Evolutionary conservation across 2,329 filamentous ascomycete genomes (phyloP), one percentile per base, ranked within the genome.

Genomic region (Aspergillus unguis): DNA sequence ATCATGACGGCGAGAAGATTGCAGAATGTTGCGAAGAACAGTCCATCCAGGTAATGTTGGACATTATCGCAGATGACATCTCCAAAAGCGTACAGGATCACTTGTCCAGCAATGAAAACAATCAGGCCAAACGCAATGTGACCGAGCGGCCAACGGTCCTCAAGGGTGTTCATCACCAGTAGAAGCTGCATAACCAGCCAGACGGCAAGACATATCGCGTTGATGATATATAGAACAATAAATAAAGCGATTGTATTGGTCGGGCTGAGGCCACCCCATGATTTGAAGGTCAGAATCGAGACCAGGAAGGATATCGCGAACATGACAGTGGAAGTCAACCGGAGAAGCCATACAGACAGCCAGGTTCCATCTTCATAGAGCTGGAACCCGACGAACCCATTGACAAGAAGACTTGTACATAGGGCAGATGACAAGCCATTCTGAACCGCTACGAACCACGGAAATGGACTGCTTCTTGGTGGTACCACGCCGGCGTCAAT

Each of bases 1-100:
- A 97, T 99, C 94, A 99, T 99, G 56, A 99, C 92, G 9, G 86
- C 90, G 40, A 99, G 78, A 41, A 99, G 75, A 68, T 99, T 99
- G 77, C 91, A 94, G 50, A 92, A 85, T 0, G 92, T 96, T 4
- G 91, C 90, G 67, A 99, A 92, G 76, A 97, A 95, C 44, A 97
- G 75, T 0, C 92, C 92, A 66, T 99, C 94, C 44, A 99, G 75
- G 69, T 97, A 99, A 72, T 99, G 94, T 72, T 90, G 85, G 36
- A 92, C 85, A 43, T 84, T 83, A 47, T 86, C 81, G 77, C 94
- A 99, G 65, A 99, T 92, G 58, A 81, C 84, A 59, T 86, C 80
- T 75, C 90, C 94, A 67, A 96, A 90, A 26, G 87, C 90, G 69
- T 99, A 97, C 10, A 99, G 80, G 48, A 96, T 82, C 46, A 97